Base-by-base conservation (phyloP, 768 basidiomycete species). In the Gloeostereum incarnatum region DNA sequence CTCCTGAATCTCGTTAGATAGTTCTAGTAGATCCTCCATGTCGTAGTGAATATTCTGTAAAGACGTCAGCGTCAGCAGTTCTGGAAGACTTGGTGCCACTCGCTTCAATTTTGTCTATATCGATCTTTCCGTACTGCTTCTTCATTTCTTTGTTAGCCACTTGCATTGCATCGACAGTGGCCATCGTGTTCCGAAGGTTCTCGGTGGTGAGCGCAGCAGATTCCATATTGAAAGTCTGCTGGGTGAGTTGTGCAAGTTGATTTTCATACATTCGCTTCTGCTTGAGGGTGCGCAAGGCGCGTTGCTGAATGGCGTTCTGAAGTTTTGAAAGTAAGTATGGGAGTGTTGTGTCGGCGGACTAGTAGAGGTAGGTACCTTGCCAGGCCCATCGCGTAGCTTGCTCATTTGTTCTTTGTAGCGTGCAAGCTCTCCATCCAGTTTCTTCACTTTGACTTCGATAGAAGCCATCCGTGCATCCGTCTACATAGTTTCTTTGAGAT, bases 201-300 rank as follows among this genome's bases (percentile, higher is more conserved):
- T 98, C 96, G n/a, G 94, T 98, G 6, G 89, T 81, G 51, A 98
- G 78, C 10, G 86, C 76, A 9, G 93, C 85, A 39, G 87, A 91
- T 64, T 99, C 93, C 87, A 98, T 98, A 61, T 99, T 98, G 68
- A 90, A 98, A 17, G 88, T 82, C 58, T 98, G 96, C 56, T 98
- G 96, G 20, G 84, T 68, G 11, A 99, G 71, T 58, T 96, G 91
- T 6, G 78, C 71, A 26, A 98, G 73, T 57, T 99, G 96, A 10
- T 68, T 71, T 56, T 99, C 96, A 62, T 94, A 94, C 88, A 97
- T 81, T 61, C 78, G 73, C 68, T 90, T 97, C 65, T 98, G 96
- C 62, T 90, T 91, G 29, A 99, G 69, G 2, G 87, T 88, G 32
- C 89, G 73, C 40, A 98, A 61, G 2, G 96, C 96, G n/a, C 96